phyloP scores from a whole-genome alignment of 2,329 filamentous ascomycete genomes.

The Paradendryphiella salina region DNA sequence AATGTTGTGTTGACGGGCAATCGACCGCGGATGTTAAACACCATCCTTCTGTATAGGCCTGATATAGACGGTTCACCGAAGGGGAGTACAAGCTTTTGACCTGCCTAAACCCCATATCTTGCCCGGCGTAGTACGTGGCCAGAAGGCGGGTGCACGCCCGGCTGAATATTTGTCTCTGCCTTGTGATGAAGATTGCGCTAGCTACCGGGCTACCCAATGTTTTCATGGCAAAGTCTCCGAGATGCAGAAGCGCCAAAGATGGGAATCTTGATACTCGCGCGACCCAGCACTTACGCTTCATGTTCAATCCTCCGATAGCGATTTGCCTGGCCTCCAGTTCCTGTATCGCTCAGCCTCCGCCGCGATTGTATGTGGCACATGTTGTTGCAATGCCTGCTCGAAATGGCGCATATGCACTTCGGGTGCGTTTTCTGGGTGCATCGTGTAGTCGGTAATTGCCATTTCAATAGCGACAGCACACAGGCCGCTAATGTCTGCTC shows the following conservation, averaged over 20 bases:
- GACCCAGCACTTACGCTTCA: neutral
- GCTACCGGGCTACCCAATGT: neutral
- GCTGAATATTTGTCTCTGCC: neutral
- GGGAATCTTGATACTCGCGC: neutral
- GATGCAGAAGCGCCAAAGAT: neutral
- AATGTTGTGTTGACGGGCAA: constrained; percentile 2
- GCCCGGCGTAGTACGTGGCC: neutral
- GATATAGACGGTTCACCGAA: neutral
- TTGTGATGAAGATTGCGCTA: neutral
- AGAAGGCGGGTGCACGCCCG: neutral
- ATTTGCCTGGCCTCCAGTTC: constrained; percentile 48
- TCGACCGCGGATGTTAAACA: constrained; percentile 1
- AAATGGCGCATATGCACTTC: constrained; percentile 53
- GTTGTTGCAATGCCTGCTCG: constrained; percentile 50
- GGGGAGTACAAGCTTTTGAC: constrained; percentile 4
- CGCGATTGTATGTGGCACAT: constrained; percentile 49
- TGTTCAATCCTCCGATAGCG: constrained; percentile 27
- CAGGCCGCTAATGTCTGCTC: constrained; percentile 75
- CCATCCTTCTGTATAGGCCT: neutral
- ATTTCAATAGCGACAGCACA: constrained; percentile 48
- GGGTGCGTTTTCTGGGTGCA: constrained; percentile 25
- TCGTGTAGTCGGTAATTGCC: constrained; percentile 40
- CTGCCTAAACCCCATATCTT: constrained; percentile 1
- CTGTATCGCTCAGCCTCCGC: constrained; percentile 49
- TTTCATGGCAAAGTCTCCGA: neutral